phyloP scores from a whole-genome alignment of 805 yeast genomes.

The Nakazawaea siamensis region DNA sequence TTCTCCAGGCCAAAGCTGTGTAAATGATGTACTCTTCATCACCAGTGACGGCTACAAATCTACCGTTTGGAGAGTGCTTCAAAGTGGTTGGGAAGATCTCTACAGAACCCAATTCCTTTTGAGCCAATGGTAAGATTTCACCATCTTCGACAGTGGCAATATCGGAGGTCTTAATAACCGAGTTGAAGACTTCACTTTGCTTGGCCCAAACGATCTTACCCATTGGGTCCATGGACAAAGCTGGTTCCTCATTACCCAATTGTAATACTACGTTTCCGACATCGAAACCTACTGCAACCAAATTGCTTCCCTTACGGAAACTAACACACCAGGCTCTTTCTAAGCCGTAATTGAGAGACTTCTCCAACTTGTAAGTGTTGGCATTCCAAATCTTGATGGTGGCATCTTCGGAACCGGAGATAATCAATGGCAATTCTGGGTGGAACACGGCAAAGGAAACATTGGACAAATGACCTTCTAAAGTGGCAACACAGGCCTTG shows the following conservation, averaged over 20 bases:
- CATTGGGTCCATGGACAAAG: conserved; percentile 84
- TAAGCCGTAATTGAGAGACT: conserved; percentile 81
- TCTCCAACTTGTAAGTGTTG: conserved; percentile 87
- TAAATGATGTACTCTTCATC: conserved; percentile 96
- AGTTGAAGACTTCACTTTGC: conserved; percentile 80
- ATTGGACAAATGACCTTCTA: conserved; percentile 89
- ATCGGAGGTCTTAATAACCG: conserved; percentile 63
- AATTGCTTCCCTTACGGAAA: conserved; percentile 62
- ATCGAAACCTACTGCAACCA: conserved; percentile 90
- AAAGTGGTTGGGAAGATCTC: conserved; percentile 88
- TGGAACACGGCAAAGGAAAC: conserved; percentile 97
- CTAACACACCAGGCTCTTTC: conserved; percentile 97
- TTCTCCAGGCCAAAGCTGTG: conserved; percentile 97
- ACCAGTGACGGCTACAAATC: conserved; percentile 94
- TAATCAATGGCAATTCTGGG: conserved; percentile 90
- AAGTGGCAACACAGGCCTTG: conserved; percentile 86
- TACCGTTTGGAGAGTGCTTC: conserved; percentile 92
- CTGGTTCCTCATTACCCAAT: conserved; percentile 91
- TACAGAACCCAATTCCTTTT: conserved; percentile 88
- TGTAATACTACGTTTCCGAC: conserved; percentile 86
- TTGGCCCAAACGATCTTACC: conserved; percentile 91
- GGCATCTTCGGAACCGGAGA: conserved; percentile 96
- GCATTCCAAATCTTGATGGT: conserved; percentile 93
- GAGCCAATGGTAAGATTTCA: conserved; percentile 65
- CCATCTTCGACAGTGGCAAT: conserved; percentile 70